Evolutionary conservation across 2,329 filamentous ascomycete genomes (phyloP), one percentile per base, ranked within the genome.

Genomic region (Aspergillus ochraceus): DNA sequence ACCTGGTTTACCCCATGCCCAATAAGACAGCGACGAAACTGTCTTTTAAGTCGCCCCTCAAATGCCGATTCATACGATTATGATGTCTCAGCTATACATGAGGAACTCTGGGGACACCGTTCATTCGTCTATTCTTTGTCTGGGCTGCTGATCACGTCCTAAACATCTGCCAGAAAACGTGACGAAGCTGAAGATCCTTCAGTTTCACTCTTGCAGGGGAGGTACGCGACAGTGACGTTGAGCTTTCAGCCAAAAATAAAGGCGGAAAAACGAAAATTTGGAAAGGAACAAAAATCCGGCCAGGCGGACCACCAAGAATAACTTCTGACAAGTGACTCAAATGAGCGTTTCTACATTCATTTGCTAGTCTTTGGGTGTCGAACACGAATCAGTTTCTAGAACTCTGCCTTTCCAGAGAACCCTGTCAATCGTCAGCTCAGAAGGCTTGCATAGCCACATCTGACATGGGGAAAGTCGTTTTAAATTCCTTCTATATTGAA

Each of bases 361-460:
- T 24, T 47, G 19, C 45, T 24, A 47, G 45, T 47, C 45, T 20
- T 47, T 47, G 45, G 24, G 11, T 17, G 3, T 42, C 36, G 36
- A 42, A 42, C 36, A 42, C 36, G 36, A 47, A 47, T 24, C 22
- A 47, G 22, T 47, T 47, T 47, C 45, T 24, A 24, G 45, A 47
- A 47, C 19, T 47, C 22, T 47, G 19, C 5, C 45, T 24, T 20
- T 20, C 12, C 45, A 47, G 45, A 24, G 20, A 47, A 47, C 45
- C 45, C 45, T 47, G 54, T 63, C 57, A 50, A 58, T 45, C 55
- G 60, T 60, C 60, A 63, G 57, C 57, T 53, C 56, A 54, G 53
- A 29, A 52, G 36, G 49, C 11, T 22, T 62, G 64, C 64, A 66
- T 64, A 66, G 64, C 64, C 64, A 61, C 64, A 58, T 64, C 60